Percentiles rank a stretch among this genome's conserved stretches.
Evolutionary conservation across 768 basidiomycete species (phyloP).

Genomic region (Boletus sp.): DNA sequence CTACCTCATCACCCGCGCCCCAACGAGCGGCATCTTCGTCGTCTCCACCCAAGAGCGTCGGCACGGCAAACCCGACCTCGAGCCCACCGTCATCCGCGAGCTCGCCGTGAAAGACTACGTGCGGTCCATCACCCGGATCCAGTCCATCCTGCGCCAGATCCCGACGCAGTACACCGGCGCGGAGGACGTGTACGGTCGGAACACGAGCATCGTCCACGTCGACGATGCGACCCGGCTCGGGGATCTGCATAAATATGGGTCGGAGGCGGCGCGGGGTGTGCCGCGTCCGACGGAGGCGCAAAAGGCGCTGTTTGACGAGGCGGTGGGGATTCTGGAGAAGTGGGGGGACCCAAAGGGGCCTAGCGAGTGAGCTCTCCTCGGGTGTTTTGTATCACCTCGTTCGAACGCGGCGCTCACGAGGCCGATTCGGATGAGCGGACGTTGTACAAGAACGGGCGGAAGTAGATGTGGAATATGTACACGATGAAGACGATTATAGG

Average conservation of each 20-base stretch:
- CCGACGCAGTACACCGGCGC: conserved; percentile 42
- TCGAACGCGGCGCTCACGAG: too few relatives aligned
- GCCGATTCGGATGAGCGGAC: too few relatives aligned
- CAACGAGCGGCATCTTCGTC: conserved; percentile 36
- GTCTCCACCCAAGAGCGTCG: conserved; percentile 48
- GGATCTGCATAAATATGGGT: conserved; percentile 39
- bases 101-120: conserved; percentile 36
- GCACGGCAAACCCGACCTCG: conserved; percentile 44
- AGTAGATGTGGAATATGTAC: too few relatives aligned
- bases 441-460: too few relatives aligned
- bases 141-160: conserved; percentile 54
- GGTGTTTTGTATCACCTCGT: too few relatives aligned
- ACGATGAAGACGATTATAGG: too few relatives aligned
- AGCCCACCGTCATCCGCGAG: conserved; percentile 30
- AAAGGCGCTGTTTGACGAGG: conserved; percentile 64
- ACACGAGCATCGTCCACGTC: conserved; percentile 61
- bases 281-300: conserved; percentile 56
- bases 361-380: too few relatives aligned
- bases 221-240: conserved; percentile 7
- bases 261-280: conserved; percentile 47
- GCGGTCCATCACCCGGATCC: conserved; percentile 36
- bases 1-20: conserved; percentile 46
- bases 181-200: conserved; percentile 69
- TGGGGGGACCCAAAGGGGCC: conserved; percentile 26
- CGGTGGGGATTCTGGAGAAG: conserved; percentile 61